These are phyloP conservation scores for Eucalyptus polyanthemos DNA, from an alignment of 345 rosid species.

Conservation along the genomic window DNA sequence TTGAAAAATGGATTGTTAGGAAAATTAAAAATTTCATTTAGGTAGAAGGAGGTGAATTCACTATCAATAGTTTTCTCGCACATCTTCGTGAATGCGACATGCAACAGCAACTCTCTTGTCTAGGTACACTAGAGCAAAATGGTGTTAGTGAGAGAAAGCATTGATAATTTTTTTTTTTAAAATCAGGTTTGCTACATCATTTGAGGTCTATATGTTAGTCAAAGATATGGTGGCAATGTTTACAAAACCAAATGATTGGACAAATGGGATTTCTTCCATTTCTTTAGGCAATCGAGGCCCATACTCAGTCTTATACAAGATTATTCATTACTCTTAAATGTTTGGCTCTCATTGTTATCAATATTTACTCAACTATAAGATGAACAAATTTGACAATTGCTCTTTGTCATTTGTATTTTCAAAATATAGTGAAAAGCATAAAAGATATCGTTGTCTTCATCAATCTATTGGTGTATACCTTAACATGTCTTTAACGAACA, in stretches of 20 bases:
- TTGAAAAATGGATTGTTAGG: not conserved
- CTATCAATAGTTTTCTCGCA: rapidly evolving
- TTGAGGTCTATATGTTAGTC: not conserved
- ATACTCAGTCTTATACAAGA: not conserved
- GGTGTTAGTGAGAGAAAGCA: not conserved
- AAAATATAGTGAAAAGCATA: rapidly evolving
- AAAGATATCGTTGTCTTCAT: too few species aligned
- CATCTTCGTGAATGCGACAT: not conserved
- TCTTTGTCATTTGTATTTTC: rapidly evolving
- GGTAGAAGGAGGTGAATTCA: not conserved
- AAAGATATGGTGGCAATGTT: not conserved
- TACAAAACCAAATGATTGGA: not conserved
- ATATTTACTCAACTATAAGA: not conserved
- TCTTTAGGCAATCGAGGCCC: not conserved
- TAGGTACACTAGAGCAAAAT: not conserved
- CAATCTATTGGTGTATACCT: too few species aligned
- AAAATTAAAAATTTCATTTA: not conserved
- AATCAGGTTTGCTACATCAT: not conserved
- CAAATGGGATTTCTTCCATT: not conserved
- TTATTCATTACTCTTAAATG: not conserved
- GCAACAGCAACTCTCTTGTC: not conserved
- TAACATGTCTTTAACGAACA: too few species aligned
- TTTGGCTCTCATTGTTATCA: not conserved
- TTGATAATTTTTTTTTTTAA: rapidly evolving
- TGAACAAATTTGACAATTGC: not conserved